These are phyloP conservation scores for Penicillium concentricum DNA, from an alignment of 2,329 filamentous ascomycete species.

Conservation along the genomic window DNA sequence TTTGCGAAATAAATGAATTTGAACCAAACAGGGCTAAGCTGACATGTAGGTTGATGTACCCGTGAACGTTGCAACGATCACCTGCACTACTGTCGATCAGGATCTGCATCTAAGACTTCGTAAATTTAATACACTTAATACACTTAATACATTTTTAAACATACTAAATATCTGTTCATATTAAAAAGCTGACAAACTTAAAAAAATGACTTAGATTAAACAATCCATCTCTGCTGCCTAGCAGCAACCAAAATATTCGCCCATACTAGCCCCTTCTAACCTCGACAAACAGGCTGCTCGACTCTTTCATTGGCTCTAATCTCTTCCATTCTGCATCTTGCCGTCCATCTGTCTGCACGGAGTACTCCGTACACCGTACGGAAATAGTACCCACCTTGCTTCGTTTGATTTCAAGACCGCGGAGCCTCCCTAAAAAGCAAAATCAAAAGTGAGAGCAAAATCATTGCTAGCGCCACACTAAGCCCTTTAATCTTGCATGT, in stretches of 20 bases:
- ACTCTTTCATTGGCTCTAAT: conserved; percentile 1
- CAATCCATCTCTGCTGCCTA: conserved; percentile 19
- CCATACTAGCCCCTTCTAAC: neutral
- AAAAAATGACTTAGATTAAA: too few species aligned
- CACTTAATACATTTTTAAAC: neutral
- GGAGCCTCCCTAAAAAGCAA: conserved; percentile 5
- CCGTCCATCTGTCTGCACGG: conserved; percentile 1
- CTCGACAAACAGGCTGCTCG: conserved; percentile 3
- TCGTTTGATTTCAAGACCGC: conserved; percentile 5
- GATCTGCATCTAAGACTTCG: conserved; percentile 6
- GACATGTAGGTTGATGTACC: conserved; percentile 8
- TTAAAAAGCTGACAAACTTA: too few species aligned
- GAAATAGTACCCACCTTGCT: neutral
- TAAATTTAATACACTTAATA: neutral
- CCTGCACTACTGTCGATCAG: conserved; percentile 22
- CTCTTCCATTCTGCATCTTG: conserved; percentile 9
- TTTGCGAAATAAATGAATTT: too few species aligned
- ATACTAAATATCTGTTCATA: too few species aligned
- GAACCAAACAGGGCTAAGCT: conserved; percentile 20
- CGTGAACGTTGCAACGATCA: conserved; percentile 14
- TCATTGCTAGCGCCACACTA: neutral
- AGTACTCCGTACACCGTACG: neutral
- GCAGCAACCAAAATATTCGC: neutral
- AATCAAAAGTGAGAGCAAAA: neutral
- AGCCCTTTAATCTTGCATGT: conserved; percentile 1